Base-by-base conservation (phyloP, 1,139 yeast genomes). In the Chernovozyma aurita region DNA sequence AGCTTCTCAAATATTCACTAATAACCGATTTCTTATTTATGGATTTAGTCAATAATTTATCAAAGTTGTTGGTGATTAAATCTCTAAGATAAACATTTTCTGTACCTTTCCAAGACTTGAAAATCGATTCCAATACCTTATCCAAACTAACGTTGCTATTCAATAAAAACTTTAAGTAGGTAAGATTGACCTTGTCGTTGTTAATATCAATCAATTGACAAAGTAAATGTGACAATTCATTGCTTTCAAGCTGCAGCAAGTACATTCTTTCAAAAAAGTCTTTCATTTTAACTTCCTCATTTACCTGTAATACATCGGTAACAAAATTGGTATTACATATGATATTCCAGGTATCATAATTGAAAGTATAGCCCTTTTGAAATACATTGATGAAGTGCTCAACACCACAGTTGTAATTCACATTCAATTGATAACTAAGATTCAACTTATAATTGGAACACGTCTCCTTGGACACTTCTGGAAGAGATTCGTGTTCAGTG, bases 321-420 rank as follows among this genome's bases (percentile, higher is more conserved):
- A 59, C 47, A 41, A 67, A 66, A 12, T 54, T 50, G 26, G 55
- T 52, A 36, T 59, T 64, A 14, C 65, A 46, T 3, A 69, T 36
- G n/a, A 60, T 53, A 12, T 45, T 45, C 65, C 73, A 65, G 1
- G 74, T 69, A 1, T 41, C 44, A 9, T 50, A 39, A 21, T 50
- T 55, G 44, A 70, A 69, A 7, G 49, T 53, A 33, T 50, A 52
- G 1, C 70, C 71, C 15, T 53, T 48, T 11, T 43, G 41, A 38
- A 65, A 64, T 8, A 47, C 40, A 3, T 55, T 52, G 4, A 61
- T 29, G 39, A 69, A 69, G 33, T 44, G 47, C 3, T 42, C 41
- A 1, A 47, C 42, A 1, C 74, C 74, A 3, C 45, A 40, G 0
- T 55, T 42, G 36, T 57, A 59, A 39, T 62, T 60, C 9, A 63